phyloP scores from a whole-genome alignment of 2,329 filamentous ascomycete genomes.

The Acrocalymma vagum region DNA sequence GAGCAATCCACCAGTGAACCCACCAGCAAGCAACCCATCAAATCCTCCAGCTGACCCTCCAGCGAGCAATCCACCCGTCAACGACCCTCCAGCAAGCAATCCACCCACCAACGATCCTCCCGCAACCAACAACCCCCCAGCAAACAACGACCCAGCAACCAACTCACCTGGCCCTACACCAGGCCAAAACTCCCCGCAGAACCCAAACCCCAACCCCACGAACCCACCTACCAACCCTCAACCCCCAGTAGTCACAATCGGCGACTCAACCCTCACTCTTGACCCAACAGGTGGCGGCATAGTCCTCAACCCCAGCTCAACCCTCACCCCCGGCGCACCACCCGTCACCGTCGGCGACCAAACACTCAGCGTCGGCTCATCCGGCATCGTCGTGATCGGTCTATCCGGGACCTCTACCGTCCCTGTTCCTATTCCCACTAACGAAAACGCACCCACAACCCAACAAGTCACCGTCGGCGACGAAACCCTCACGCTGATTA shows the following conservation, averaged over 20 bases:
- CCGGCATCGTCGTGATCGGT: neutral
- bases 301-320: constrained; percentile 6
- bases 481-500: constrained; percentile 5
- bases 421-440: constrained; percentile 1
- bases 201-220: no score
- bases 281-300: constrained; percentile 6
- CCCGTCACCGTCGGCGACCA: neutral
- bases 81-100: no score
- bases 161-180: neutral
- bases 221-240: no score
- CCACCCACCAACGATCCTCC: no score
- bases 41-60: no score
- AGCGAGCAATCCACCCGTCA: no score
- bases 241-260: constrained; percentile 4
- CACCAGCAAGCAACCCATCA: no score
- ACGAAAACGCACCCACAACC: constrained; percentile 2
- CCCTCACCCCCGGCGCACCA: constrained; percentile 2
- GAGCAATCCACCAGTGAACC: no score
- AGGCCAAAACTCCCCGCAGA: no score
- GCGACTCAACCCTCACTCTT: constrained; percentile 3
- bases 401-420: constrained; percentile 3
- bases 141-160: constrained; percentile 1
- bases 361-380: constrained; percentile 1
- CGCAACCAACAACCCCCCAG: neutral
- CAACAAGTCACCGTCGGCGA: constrained; percentile 14